Evolutionary conservation across 805 yeast species (phyloP).

Genomic region (Grigorovia yakushimaensis): DNA sequence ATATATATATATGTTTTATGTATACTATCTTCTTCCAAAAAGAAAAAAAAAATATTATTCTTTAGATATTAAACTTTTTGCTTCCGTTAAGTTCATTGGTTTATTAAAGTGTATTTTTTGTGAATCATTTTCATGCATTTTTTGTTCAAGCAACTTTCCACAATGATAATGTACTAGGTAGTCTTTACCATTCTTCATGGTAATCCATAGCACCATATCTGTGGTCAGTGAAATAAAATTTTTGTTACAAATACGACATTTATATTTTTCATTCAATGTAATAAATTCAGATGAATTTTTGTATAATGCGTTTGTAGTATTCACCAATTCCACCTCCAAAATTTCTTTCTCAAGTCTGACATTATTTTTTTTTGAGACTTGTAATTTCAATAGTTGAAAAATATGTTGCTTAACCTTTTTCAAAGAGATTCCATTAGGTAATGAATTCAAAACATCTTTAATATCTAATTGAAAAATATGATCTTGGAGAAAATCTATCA

Average conservation of each 20-base stretch:
- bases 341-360: slow-evolving; percentile 38
- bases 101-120: slow-evolving; percentile 5
- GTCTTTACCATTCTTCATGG: slow-evolving; percentile 9
- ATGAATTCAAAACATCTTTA: slow-evolving; percentile 32
- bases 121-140: slow-evolving; percentile 7
- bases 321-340: slow-evolving; percentile 43
- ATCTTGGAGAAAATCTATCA: slow-evolving; percentile 17
- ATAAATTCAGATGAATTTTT: slow-evolving; percentile 30
- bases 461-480: slow-evolving; percentile 16
- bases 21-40: too few species aligned
- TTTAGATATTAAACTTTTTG: background rate
- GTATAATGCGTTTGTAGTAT: slow-evolving; percentile 36
- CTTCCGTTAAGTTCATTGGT: background rate
- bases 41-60: background rate
- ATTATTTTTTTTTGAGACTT: slow-evolving; percentile 33
- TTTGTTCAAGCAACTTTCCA: slow-evolving; percentile 15
- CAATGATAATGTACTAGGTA: slow-evolving; percentile 22
- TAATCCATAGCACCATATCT: slow-evolving; percentile 15
- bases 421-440: slow-evolving; percentile 46
- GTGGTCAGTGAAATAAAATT: slow-evolving; percentile 11
- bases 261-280: slow-evolving; percentile 33
- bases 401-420: slow-evolving; percentile 36
- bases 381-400: slow-evolving; percentile 34
- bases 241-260: slow-evolving; percentile 54
- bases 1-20: background rate